These are phyloP conservation scores for Thelonectria olida DNA, from an alignment of 2,329 filamentous ascomycete species.

Conservation along the genomic window DNA sequence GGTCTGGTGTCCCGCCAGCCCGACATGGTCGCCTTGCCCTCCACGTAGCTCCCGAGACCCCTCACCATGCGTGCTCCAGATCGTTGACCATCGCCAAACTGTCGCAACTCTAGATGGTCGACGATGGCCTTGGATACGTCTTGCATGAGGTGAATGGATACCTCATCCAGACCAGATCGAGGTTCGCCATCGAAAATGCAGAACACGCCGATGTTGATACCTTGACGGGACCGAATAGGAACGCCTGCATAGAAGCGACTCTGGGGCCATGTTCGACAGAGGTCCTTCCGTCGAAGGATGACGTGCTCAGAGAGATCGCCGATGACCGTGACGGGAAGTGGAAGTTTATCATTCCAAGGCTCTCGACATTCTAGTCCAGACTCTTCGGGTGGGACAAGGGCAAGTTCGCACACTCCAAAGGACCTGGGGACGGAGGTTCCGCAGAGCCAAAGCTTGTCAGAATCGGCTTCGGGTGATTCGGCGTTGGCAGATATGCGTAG, in stretches of 20 bases:
- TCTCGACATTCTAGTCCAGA: slow-evolving; percentile 9
- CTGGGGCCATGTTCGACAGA: slow-evolving; percentile 31
- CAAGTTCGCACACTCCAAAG: slow-evolving; percentile 42
- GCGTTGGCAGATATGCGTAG: slow-evolving; percentile 38
- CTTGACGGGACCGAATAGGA: slow-evolving; percentile 50
- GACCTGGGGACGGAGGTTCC: slow-evolving; percentile 44
- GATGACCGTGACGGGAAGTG: slow-evolving; percentile 46
- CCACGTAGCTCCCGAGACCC: slow-evolving; percentile 50
- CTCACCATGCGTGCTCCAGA: slow-evolving; percentile 50
- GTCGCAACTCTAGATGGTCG: slow-evolving; percentile 46
- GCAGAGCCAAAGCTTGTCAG: slow-evolving; percentile 43
- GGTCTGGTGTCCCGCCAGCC: slow-evolving; percentile 31
- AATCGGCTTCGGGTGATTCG: slow-evolving; percentile 12
- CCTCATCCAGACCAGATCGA: slow-evolving; percentile 34
- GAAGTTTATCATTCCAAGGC: not conserved
- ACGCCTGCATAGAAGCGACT: slow-evolving; percentile 52
- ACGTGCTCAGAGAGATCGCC: slow-evolving; percentile 45
- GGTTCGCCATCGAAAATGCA: slow-evolving; percentile 41
- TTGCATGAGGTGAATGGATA: slow-evolving; percentile 34
- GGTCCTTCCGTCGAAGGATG: slow-evolving; percentile 40
- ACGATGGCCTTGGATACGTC: slow-evolving; percentile 46
- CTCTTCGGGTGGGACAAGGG: slow-evolving; percentile 43
- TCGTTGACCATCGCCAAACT: slow-evolving; percentile 39
- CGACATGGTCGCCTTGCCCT: slow-evolving; percentile 44
- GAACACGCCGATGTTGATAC: slow-evolving; percentile 54